Conservation (phyloP, 108 stramenopile genomes). For the Fragilariopsis cylindrus region DNA sequence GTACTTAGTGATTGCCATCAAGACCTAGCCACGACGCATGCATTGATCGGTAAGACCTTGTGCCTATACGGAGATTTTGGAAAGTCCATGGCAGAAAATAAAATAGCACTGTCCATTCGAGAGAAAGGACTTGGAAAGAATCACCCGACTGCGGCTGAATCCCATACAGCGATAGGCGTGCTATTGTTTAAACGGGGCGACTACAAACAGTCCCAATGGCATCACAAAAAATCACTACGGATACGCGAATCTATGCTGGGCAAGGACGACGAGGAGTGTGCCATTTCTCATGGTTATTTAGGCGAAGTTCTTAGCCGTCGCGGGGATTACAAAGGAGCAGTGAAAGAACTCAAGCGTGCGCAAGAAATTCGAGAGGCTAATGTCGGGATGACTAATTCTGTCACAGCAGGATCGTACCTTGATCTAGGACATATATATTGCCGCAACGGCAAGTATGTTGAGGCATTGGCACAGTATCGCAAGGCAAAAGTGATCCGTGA, state of each 20-base stretch:
- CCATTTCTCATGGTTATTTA: slow-evolving; percentile 26
- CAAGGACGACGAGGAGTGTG: slow-evolving; percentile 35
- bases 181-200: slow-evolving; percentile 34
- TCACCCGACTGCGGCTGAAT: slow-evolving; percentile 27
- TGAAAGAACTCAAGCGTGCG: slow-evolving; percentile 29
- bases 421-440: slow-evolving; percentile 33
- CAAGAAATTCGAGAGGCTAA: slow-evolving; percentile 30
- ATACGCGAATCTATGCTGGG: slow-evolving; percentile 37
- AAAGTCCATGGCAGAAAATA: slow-evolving; percentile 36
- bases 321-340: slow-evolving; percentile 30
- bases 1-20: slow-evolving; percentile 30
- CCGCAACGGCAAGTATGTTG: slow-evolving; percentile 25
- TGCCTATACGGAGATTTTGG: slow-evolving; percentile 30
- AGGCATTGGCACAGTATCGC: slow-evolving; percentile 33
- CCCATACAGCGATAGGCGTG: slow-evolving; percentile 39
- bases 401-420: slow-evolving; percentile 31
- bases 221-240: slow-evolving; percentile 30
- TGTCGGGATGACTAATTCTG: slow-evolving; percentile 26
- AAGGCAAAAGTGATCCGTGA: slow-evolving; percentile 36
- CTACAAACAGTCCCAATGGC: slow-evolving; percentile 32
- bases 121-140: slow-evolving; percentile 33
- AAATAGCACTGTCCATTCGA: slow-evolving; percentile 41
- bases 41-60: slow-evolving; percentile 32
- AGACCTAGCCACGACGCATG: slow-evolving; percentile 31
- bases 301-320: slow-evolving; percentile 30